Evolutionary conservation across 2,329 filamentous ascomycete genomes (phyloP).

Genomic region (Diplodia sapinea): DNA sequence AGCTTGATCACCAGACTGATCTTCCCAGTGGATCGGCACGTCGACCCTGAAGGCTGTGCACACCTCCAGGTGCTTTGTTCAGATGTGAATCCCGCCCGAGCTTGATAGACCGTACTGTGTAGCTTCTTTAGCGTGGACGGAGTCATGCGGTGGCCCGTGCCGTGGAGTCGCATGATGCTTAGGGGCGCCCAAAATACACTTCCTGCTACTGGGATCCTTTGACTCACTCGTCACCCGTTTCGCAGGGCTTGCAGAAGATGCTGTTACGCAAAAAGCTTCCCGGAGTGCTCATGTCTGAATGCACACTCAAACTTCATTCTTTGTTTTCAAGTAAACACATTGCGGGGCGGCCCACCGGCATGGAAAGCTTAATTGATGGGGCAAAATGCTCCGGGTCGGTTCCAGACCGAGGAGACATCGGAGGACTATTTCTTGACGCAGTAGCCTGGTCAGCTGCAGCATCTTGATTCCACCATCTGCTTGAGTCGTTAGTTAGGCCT

Average conservation of each 20-base stretch:
- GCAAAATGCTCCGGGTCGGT: too few relatives aligned
- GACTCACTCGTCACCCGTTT: not conserved
- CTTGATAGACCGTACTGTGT: not conserved
- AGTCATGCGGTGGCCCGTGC: slow-evolving; percentile 1
- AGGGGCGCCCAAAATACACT: not conserved
- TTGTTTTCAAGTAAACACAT: too few relatives aligned
- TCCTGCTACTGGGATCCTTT: not conserved
- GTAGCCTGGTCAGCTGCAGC: not conserved
- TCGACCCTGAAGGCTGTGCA: not conserved
- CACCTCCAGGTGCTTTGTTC: slow-evolving; percentile 1
- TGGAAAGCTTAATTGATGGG: not conserved
- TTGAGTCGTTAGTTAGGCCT: not conserved
- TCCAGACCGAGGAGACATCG: not conserved
- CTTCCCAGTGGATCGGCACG: slow-evolving; percentile 10
- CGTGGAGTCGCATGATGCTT: not conserved
- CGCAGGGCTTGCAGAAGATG: not conserved
- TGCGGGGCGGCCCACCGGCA: too few relatives aligned
- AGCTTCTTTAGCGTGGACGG: not conserved
- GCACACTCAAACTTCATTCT: too few relatives aligned
- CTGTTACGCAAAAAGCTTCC: too few relatives aligned
- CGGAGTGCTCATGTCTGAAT: too few relatives aligned
- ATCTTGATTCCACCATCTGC: not conserved
- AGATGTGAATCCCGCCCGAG: not conserved
- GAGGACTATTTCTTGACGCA: not conserved
- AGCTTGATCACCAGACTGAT: not conserved